Base-by-base conservation (phyloP, 331 rosid species). In the Stylosanthes scabra region DNA sequence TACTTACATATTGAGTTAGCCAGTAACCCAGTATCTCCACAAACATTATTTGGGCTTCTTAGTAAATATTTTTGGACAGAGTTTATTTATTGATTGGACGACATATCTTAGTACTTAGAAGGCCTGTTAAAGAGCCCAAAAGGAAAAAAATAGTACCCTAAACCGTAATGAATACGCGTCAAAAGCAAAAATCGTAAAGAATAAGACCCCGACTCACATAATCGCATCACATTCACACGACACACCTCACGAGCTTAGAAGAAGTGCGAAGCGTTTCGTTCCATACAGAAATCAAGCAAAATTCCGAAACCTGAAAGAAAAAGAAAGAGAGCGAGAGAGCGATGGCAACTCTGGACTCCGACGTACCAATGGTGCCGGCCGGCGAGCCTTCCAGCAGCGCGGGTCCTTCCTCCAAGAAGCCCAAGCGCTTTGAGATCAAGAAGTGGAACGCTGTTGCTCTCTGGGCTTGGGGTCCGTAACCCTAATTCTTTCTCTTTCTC, bases 381-480 rank as follows among this genome's bases (percentile, higher is more conserved):
- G 97, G 96, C 59, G 99, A 95, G 49, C 44, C 89, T 20, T 90
- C 97, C 11, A 71, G 88, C 88, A 72, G 88, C 31, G 84, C 96
- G 1, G 92, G 89, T 13, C 83, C 91, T 44, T 88, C 90, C 0
- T 61, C 87, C 55, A 95, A 87, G 90, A 95, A 84, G 77, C 89
- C 93, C 2, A 95, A 86, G 86, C 91, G 97, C 9, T 95, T 95
- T 16, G 99, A 95, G 89, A 90, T 91, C 79, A 95, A 95, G 69
- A 95, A 95, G 71, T 95, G 99, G 99, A 95, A 95, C 80, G 99
- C 99, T 5, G 99, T 95, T 52, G 85, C 99, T 13, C 97, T 95
- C 71, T 95, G 99, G 99, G 99, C 99, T n/a, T 95, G 99, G 99
- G 99, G 99, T 94, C 52, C 42, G 66, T 65, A 80, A 64, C 81